Base-by-base conservation (phyloP, 805 yeast genomes). In the Candida hispaniensis region DNA sequence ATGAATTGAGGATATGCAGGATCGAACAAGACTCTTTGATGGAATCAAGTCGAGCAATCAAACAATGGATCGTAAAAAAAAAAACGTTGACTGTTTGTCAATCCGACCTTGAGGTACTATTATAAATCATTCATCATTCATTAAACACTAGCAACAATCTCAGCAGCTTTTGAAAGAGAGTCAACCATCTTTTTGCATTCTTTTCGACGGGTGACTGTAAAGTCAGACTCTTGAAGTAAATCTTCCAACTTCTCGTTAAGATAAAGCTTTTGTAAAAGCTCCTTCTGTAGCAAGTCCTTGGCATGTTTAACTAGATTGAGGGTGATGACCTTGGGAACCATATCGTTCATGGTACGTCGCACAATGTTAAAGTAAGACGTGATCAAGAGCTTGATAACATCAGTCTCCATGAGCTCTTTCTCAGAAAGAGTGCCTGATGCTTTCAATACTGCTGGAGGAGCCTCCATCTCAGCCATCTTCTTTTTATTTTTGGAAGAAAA, bases 131-230 rank as follows among this genome's bases (percentile, higher is more conserved):
- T 32, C 35, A 32, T 32, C 15, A 32, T 32, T 23, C 28, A 32
- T 32, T 30, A 30, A 30, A 75, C 83, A 51, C 78, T 72, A 19
- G 79, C 66, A 18, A 91, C 96, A 56, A 91, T 86, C 55, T 79
- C 93, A 48, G 82, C 74, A 16, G 97, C 98, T 58, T 83, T 76
- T 51, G 66, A 72, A 59, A 91, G 69, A 34, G 88, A 88, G 47
- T 80, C 91, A 39, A 91, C 94, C 97, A 91, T 91, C 67, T 80
- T 81, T 55, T 75, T 63, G 58, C 96, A 86, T 60, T 91, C 97
- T 53, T 77, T 79, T 61, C 98, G 78, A 67, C 94, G 78, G 58
- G 85, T 93, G 42, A 83, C 85, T 0, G 96, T 91, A 36, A 72
- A 56, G 38, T 88, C 97, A 51, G 86, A 85, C 60, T 91, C 98